phyloP scores from a whole-genome alignment of 306 rosid species.

The Sindora glabra region DNA sequence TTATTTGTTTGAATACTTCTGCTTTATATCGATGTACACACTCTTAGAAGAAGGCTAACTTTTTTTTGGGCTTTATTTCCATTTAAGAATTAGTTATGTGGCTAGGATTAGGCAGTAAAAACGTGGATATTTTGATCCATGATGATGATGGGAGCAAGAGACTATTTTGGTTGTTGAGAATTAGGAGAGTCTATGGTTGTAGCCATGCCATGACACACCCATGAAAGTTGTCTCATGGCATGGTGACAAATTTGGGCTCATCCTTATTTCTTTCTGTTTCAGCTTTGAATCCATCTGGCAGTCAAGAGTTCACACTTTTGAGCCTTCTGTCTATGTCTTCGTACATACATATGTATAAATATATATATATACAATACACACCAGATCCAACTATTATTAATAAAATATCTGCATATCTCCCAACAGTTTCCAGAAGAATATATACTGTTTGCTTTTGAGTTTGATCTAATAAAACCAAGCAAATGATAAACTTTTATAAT shows the following conservation, averaged over 20 bases:
- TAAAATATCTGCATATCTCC: conserved; percentile 18
- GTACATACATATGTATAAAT: too few species aligned
- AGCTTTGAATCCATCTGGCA: conserved; percentile 22
- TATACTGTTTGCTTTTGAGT: neutral
- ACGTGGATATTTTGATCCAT: conserved; percentile 6
- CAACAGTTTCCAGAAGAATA: conserved; percentile 10
- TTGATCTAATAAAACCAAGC: neutral
- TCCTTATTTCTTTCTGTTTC: conserved; percentile 13
- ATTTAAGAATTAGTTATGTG: conserved; percentile 10
- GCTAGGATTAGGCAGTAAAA: neutral
- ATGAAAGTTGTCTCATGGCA: conserved; percentile 29
- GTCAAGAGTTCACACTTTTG: neutral
- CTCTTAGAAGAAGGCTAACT: conserved; percentile 13
- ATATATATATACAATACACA: too few species aligned
- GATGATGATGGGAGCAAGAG: neutral
- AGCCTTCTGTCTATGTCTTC: conserved; percentile 1
- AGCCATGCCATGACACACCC: conserved; percentile 26
- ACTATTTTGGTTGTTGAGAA: conserved; percentile 6
- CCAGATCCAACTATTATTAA: conserved; percentile 26
- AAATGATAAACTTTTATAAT: conserved; percentile 3
- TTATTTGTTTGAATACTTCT: too few species aligned
- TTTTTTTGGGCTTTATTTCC: conserved; percentile 19
- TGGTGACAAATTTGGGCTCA: conserved; percentile 30
- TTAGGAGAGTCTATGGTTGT: neutral
- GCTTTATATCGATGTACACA: conserved; percentile 9